Evolutionary conservation across 371 early-diverging fungal genomes (phyloP).

Genomic region (Massospora cicadina): DNA sequence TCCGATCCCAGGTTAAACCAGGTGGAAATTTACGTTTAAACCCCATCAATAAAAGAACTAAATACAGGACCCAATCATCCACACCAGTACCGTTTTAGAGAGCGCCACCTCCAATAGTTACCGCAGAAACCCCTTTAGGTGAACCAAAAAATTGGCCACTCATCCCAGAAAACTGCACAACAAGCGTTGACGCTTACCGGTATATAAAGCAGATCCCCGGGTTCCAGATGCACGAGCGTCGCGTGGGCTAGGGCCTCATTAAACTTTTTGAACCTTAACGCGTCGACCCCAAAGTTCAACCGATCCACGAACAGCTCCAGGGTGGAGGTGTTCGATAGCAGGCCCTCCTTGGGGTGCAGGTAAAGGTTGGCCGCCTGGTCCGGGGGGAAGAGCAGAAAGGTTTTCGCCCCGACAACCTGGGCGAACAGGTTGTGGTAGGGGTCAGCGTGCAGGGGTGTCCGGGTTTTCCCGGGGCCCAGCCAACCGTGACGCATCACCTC

Average conservation of each 20-base stretch:
- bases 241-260: slow-evolving; percentile 32
- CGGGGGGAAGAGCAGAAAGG: slow-evolving; percentile 52
- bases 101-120: too few relatives aligned
- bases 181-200: slow-evolving; percentile 58
- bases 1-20: too few relatives aligned
- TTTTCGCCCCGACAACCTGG: slow-evolving; percentile 75
- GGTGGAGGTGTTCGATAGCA: not conserved
- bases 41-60: too few relatives aligned
- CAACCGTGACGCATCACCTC: slow-evolving; percentile 52
- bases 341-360: slow-evolving; percentile 8
- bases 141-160: too few relatives aligned
- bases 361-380: slow-evolving; percentile 21
- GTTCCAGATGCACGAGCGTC: slow-evolving; percentile 44
- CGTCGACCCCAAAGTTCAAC: slow-evolving; percentile 23
- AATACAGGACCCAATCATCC: too few relatives aligned
- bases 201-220: slow-evolving; percentile 77
- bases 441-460: slow-evolving; percentile 79
- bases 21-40: too few relatives aligned
- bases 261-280: slow-evolving; percentile 20
- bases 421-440: slow-evolving; percentile 67
- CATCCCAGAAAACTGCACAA: too few relatives aligned
- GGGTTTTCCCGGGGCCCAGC: slow-evolving; percentile 74
- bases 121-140: too few relatives aligned
- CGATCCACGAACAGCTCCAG: slow-evolving; percentile 40
- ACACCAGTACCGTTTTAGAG: too few relatives aligned